Evolutionary conservation across 108 stramenopile species (phyloP).

Genomic region (Discostella pseudostelligera): DNA sequence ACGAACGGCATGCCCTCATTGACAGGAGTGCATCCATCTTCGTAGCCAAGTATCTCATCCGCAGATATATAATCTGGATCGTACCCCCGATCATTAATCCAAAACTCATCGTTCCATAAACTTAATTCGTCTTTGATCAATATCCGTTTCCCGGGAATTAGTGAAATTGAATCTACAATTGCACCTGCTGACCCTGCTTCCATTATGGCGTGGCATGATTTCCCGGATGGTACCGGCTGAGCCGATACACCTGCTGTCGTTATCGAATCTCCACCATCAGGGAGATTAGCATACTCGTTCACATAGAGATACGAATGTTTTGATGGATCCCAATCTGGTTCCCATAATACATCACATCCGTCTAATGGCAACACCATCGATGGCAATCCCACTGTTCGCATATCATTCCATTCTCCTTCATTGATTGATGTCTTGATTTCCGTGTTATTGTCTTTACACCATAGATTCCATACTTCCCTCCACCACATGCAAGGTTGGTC

Average conservation of each 20-base stretch:
- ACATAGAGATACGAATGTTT: constrained; percentile 60
- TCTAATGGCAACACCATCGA: constrained; percentile 24
- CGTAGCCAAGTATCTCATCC: constrained; percentile 1
- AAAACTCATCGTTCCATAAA: constrained; percentile 73
- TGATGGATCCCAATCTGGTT: constrained; percentile 52
- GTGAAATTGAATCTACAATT: constrained; percentile 64
- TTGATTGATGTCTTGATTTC: background rate
- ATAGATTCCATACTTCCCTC: constrained; percentile 38
- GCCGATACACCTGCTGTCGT: constrained; percentile 1
- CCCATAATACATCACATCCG: constrained; percentile 78
- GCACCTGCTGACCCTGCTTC: constrained; percentile 64
- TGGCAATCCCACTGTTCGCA: constrained; percentile 17
- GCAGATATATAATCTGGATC: constrained; percentile 50
- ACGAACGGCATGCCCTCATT: constrained; percentile 51
- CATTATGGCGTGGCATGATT: constrained; percentile 72
- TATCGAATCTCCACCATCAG: background rate
- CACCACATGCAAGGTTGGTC: constrained; percentile 37
- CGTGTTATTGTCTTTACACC: constrained; percentile 1
- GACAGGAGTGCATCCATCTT: constrained; percentile 3
- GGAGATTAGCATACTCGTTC: constrained; percentile 16
- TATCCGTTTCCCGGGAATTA: constrained; percentile 76
- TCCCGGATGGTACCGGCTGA: background rate
- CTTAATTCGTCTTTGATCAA: constrained; percentile 75
- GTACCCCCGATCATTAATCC: constrained; percentile 85
- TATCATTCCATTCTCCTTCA: constrained; percentile 20